Base-by-base conservation (phyloP, 192 early-diverging fungal genomes). In the Rhizoclosmatium globosum region DNA sequence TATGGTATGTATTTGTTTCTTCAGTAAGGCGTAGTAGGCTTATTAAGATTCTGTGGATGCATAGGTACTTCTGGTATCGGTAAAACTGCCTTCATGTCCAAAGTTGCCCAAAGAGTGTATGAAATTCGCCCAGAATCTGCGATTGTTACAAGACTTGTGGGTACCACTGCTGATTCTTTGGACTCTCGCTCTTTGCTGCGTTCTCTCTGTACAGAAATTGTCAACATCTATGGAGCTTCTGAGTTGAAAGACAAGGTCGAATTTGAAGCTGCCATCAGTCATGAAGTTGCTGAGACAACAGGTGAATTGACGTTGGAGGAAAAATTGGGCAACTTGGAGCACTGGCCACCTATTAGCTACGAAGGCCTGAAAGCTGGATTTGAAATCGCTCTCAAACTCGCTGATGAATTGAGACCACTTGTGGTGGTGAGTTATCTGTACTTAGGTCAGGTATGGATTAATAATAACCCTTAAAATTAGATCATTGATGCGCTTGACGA, bases 321-420 rank as follows among this genome's bases (percentile, higher is more conserved):
- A 21, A 75, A 74, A 56, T 47, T 80, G 15, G 79, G 79, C 17
- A 75, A 75, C 46, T 57, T 80, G 61, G 79, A 80, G 15, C 41
- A 41, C 57, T 80, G 79, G 79, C 79, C 79, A 3, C 79, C 79
- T 6, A 64, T 60, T 21, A 48, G 64, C 9, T 69, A 59, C 66
- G 79, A 80, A 68, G 72, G 79, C 3, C 42, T 80, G 42, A 80
- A 74, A 57, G 50, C 69, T 7, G 79, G 71, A 3, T 80, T 80
- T 15, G 71, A 74, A 56, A 38, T 80, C 23, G 71, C 64, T 15
- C 48, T 80, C 4, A 74, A 74, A 1, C 73, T 80, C 56, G 79
- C 79, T 4, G 64, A 64, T 38, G 79, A 60, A 19, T 42, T 13
- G 11, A 15, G 72, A 31, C 72, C 79, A 0, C 42, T 80, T 23